phyloP scores from a whole-genome alignment of 768 basidiomycete species.

The Lactarius tabidus region DNA sequence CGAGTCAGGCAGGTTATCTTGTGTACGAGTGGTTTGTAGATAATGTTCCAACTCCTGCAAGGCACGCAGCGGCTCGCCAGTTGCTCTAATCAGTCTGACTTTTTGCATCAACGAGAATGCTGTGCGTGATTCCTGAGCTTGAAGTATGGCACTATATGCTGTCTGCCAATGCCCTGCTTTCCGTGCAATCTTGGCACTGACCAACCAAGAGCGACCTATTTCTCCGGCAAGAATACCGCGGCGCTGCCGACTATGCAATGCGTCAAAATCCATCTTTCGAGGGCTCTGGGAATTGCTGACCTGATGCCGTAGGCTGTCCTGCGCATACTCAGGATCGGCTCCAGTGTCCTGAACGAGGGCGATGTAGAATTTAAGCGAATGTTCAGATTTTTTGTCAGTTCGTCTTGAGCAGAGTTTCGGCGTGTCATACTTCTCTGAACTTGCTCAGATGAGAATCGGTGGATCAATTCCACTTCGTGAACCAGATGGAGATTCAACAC shows the following conservation, averaged over 20 bases:
- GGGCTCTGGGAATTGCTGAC: conserved; percentile 36
- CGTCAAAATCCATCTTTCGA: background rate
- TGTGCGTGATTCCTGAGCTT: conserved; percentile 71
- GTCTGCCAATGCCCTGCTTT: conserved; percentile 96
- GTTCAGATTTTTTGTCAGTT: conserved; percentile 49
- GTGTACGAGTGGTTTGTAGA: conserved; percentile 40
- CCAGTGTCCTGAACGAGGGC: conserved; percentile 84
- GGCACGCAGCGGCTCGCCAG: conserved; percentile 78
- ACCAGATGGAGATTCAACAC: conserved; percentile 80
- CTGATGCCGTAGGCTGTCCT: conserved; percentile 66
- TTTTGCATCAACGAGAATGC: conserved; percentile 85
- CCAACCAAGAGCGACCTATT: conserved; percentile 84
- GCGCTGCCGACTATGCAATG: conserved; percentile 12
- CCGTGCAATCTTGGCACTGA: conserved; percentile 91
- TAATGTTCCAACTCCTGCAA: conserved; percentile 81
- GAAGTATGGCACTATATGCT: conserved; percentile 91
- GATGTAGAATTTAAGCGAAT: conserved; percentile 71
- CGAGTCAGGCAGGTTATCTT: conserved; percentile 28
- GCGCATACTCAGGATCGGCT: conserved; percentile 86
- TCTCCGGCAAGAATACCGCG: conserved; percentile 17
- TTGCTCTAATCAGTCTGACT: conserved; percentile 77
- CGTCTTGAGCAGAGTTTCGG: conserved; percentile 38
- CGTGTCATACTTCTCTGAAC: conserved; percentile 29
- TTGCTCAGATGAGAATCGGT: conserved; percentile 43
- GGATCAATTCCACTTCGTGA: conserved; percentile 77